phyloP scores from a whole-genome alignment of 192 early-diverging fungal species.

The Podila verticillata region DNA sequence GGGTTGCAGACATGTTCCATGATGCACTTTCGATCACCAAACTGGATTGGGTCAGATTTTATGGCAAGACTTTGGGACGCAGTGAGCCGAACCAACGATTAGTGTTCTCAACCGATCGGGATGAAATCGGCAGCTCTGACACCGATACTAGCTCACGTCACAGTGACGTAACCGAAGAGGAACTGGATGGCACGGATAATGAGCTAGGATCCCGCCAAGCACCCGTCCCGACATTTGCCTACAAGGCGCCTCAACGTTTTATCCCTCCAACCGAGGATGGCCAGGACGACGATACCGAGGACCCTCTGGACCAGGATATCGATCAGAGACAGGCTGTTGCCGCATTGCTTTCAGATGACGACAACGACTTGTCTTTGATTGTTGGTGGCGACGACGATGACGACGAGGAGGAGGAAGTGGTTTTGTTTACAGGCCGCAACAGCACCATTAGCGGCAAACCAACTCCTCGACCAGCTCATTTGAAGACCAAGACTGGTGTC shows the following conservation, averaged over 20 bases:
- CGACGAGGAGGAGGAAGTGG: slow-evolving; percentile 55
- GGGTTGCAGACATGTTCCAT: slow-evolving; percentile 46
- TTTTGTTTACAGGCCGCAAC: slow-evolving; percentile 53
- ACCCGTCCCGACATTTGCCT: too few relatives aligned
- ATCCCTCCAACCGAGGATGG: too few relatives aligned
- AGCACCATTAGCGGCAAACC: slow-evolving; percentile 25
- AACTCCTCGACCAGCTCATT: slow-evolving; percentile 36
- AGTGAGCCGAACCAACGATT: slow-evolving; percentile 19
- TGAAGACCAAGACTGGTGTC: slow-evolving; percentile 35
- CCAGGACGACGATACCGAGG: neutral
- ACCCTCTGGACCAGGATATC: slow-evolving; percentile 10
- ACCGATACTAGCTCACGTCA: slow-evolving; percentile 10
- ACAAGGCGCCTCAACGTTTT: too few relatives aligned
- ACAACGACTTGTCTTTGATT: slow-evolving; percentile 46
- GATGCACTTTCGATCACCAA: slow-evolving; percentile 33
- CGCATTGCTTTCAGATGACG: slow-evolving; percentile 41
- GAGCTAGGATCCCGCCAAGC: neutral
- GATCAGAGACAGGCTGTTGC: slow-evolving; percentile 39
- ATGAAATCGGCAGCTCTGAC: slow-evolving; percentile 5
- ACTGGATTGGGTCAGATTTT: slow-evolving; percentile 34
- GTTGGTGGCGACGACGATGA: slow-evolving; percentile 38
- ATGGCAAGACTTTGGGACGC: slow-evolving; percentile 9
- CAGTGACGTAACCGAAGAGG: slow-evolving; percentile 1
- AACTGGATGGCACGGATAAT: neutral
- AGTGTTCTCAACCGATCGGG: slow-evolving; percentile 22